Conservation (phyloP, 495 filamentous ascomycete genomes). For the Podospora sp. region DNA sequence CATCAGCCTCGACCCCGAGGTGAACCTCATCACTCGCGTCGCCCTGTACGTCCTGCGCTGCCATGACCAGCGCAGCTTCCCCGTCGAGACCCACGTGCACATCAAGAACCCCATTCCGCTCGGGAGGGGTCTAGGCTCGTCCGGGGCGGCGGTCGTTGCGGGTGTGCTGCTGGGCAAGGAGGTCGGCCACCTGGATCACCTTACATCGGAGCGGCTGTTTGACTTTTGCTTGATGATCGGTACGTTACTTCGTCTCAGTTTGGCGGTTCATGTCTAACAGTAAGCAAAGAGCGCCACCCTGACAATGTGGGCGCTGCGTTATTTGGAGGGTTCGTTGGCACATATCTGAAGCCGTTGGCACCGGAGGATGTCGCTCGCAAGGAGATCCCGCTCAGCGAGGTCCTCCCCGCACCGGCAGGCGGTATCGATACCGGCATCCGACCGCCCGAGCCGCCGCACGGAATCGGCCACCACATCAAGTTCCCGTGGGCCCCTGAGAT, state of each 20-base stretch:
- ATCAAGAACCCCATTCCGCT: slow-evolving; percentile 93
- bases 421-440: slow-evolving; percentile 81
- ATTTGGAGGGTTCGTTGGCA: slow-evolving; percentile 96
- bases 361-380: slow-evolving; percentile 81
- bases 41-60: slow-evolving; percentile 92
- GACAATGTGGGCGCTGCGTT: slow-evolving; percentile 96
- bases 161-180: slow-evolving; percentile 90
- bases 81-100: slow-evolving; percentile 82
- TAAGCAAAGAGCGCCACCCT: slow-evolving; percentile 76
- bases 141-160: slow-evolving; percentile 91
- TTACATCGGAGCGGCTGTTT: slow-evolving; percentile 81
- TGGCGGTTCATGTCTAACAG: background rate
- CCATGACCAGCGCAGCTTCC: slow-evolving; percentile 80
- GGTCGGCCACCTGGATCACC: slow-evolving; percentile 72
- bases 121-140: slow-evolving; percentile 86
- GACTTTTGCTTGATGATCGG: slow-evolving; percentile 96
- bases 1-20: slow-evolving; percentile 74
- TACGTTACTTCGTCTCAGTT: slow-evolving; percentile 33
- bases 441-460: slow-evolving; percentile 83
- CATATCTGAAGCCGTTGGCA: slow-evolving; percentile 86
- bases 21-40: slow-evolving; percentile 87
- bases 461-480: slow-evolving; percentile 91
- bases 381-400: slow-evolving; percentile 95
- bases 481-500: slow-evolving; percentile 91
- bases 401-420: slow-evolving; percentile 81